Evolutionary conservation across 352 stramenopile species (phyloP).

Genomic region (Pythium angustatum): DNA sequence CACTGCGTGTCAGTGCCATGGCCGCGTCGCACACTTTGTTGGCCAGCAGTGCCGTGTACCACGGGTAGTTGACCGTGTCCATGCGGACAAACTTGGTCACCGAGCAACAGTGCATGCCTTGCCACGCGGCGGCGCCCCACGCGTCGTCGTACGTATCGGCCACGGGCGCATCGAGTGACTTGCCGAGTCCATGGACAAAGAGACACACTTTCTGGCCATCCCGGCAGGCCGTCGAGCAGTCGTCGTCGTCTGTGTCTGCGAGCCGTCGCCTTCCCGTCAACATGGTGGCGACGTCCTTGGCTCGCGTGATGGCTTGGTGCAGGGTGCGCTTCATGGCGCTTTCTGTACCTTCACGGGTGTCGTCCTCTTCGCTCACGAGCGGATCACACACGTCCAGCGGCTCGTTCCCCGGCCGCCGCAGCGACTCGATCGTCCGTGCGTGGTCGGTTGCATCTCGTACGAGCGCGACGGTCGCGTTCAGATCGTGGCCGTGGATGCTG

Average conservation of each 20-base stretch:
- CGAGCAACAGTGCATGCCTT: conserved; percentile 31
- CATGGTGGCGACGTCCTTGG: background rate
- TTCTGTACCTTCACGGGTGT: too few relatives aligned
- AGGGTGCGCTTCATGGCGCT: background rate
- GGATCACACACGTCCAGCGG: background rate
- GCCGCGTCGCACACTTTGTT: conserved; percentile 33
- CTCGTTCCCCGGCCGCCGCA: background rate
- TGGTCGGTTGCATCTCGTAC: background rate
- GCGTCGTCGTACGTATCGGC: conserved; percentile 20
- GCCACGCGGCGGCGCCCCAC: conserved; percentile 27
- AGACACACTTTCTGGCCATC: conserved; percentile 26
- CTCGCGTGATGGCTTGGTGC: background rate
- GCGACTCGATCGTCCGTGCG: background rate
- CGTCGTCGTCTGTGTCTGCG: background rate
- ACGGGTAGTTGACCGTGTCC: conserved; percentile 30
- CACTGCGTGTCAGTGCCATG: conserved; percentile 16
- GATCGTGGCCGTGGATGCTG: conserved; percentile 11
- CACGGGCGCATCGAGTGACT: background rate
- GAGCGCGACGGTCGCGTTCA: conserved; percentile 14
- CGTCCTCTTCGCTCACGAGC: background rate
- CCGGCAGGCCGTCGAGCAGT: conserved; percentile 12
- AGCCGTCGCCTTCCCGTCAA: background rate
- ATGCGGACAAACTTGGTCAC: conserved; percentile 36
- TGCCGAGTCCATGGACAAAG: conserved; percentile 31
- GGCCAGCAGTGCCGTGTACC: conserved; percentile 24